These are phyloP conservation scores for Podospora tetraspora DNA, from an alignment of 495 filamentous ascomycete genomes.

Conservation along the genomic window DNA sequence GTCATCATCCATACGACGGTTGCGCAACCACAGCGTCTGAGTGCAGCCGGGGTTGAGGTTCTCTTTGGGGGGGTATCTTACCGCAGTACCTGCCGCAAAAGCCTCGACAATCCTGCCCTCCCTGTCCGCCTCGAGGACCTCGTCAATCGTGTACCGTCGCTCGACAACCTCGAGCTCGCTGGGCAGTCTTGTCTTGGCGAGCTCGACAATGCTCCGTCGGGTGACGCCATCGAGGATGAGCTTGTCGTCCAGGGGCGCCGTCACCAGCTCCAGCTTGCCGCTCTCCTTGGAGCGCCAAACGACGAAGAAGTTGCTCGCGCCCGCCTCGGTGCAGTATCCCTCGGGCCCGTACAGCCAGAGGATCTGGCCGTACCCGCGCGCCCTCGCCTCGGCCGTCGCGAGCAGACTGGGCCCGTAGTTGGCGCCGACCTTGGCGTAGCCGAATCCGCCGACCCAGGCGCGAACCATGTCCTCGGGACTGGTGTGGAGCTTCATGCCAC, in stretches of 20 bases:
- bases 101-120: slow-evolving; percentile 79
- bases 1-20: background rate
- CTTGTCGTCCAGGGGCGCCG: slow-evolving; percentile 72
- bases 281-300: slow-evolving; percentile 65
- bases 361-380: slow-evolving; percentile 74
- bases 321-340: slow-evolving; percentile 78
- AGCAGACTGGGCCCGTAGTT: slow-evolving; percentile 83
- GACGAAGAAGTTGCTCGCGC: slow-evolving; percentile 90
- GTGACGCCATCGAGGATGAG: slow-evolving; percentile 86
- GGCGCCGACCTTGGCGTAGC: slow-evolving; percentile 83
- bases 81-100: slow-evolving; percentile 83
- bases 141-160: slow-evolving; percentile 70
- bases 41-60: background rate
- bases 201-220: slow-evolving; percentile 65
- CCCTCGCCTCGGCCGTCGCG: slow-evolving; percentile 66
- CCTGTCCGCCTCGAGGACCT: slow-evolving; percentile 64
- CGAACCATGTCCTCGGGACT: slow-evolving; percentile 71
- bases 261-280: slow-evolving; percentile 67
- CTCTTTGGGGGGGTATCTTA: slow-evolving; percentile 35
- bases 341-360: slow-evolving; percentile 83
- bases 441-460: slow-evolving; percentile 90
- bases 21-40: background rate
- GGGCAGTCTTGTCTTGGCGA: slow-evolving; percentile 59
- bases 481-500: slow-evolving; percentile 72
- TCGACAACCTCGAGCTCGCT: slow-evolving; percentile 69